Conservation (phyloP, 2,329 filamentous ascomycete genomes). For the Juglanconis juglandina region DNA sequence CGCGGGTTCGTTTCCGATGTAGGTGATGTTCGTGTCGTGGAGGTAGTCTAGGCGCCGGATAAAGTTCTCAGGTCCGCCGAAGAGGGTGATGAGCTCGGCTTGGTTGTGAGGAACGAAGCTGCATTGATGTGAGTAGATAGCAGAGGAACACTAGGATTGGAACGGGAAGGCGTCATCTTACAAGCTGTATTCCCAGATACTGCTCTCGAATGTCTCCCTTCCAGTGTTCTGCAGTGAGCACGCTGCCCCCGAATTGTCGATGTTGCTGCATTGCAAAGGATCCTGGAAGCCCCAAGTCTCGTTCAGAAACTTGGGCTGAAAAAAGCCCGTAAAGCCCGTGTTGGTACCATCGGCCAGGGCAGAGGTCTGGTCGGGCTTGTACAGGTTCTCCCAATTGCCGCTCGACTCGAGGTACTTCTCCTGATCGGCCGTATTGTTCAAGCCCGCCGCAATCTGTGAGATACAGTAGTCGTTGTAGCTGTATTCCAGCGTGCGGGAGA, state of each 20-base stretch:
- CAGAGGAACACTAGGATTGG: neutral
- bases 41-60: constrained; percentile 59
- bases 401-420: constrained; percentile 59
- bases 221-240: constrained; percentile 61
- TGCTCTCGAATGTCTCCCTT: constrained; percentile 69
- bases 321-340: constrained; percentile 67
- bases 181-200: constrained; percentile 72
- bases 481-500: constrained; percentile 74
- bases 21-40: constrained; percentile 61
- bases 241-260: constrained; percentile 46
- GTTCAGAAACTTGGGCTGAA: constrained; percentile 66
- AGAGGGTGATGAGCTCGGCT: constrained; percentile 50
- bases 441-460: constrained; percentile 54
- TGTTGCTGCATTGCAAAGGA: constrained; percentile 58
- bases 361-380: constrained; percentile 56
- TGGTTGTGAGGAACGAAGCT: constrained; percentile 54
- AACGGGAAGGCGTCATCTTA: constrained; percentile 27
- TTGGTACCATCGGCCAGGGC: constrained; percentile 44
- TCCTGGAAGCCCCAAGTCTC: constrained; percentile 67
- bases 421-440: constrained; percentile 53
- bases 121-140: neutral
- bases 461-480: constrained; percentile 74
- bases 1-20: constrained; percentile 54
- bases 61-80: constrained; percentile 58
- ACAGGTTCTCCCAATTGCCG: constrained; percentile 67